Evolutionary conservation across 2,329 filamentous ascomycete species (phyloP), one percentile per base, ranked within the genome.

Genomic region (Epichloe baconii): DNA sequence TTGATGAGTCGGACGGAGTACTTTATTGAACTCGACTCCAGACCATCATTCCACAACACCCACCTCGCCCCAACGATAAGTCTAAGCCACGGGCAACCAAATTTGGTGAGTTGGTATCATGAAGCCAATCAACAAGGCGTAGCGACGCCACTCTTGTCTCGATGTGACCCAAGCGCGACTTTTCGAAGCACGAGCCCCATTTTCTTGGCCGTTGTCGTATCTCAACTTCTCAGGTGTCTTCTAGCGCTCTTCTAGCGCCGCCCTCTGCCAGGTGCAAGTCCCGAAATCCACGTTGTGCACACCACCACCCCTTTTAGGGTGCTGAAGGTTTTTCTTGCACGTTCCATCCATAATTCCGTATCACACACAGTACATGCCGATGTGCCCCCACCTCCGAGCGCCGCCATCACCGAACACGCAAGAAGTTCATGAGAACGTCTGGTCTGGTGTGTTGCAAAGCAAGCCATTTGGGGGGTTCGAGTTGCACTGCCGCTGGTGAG

Each of bases 161-260:
- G 31, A 45, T 50, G 49, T 35, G 49, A 47, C 43, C 40, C 40
- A n/a, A 41, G 49, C 21, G 26, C 36, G 21, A 19, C 19, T 38
- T 38, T 38, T 38, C 36, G n/a, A 38, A 5, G 36, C 36, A 14
- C 7, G 36, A n/a, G 36, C 5, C 7, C 36, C 36, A 2, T 11
- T 14, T 21, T 47, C 12, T 23, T 43, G 37, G 44, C 14, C 3
- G 3, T n/a, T 26, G 10, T 38, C 12, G 15, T 38, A 1, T 15
- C 14, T 44, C 43, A 5, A 19, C 11, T 17, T 15, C 14, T 44
- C 43, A 5, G 12, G 12, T 17, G 44, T 54, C 52, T 62, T 62
- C 60, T 62, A 62, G 60, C 58, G 58, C 46, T 55, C 52, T 61
- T 61, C 59, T 60, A 61, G 59, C 49, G 56, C 52, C 6, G 23